phyloP scores from a whole-genome alignment of 129 eudicot genomes.

The Logfia minima region DNA sequence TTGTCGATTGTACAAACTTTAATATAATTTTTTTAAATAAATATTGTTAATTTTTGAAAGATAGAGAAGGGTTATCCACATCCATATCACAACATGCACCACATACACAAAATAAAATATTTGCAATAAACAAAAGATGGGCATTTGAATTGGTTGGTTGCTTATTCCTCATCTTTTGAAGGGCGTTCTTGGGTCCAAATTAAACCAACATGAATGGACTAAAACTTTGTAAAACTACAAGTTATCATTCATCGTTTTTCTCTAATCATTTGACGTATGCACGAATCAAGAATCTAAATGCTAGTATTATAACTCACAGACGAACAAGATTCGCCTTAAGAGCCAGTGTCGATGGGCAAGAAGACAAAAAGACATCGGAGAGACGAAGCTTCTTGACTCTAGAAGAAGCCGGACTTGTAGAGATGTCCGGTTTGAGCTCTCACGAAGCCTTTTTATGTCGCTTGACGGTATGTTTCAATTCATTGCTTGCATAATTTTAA shows the following conservation, averaged over 20 bases:
- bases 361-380: slow-evolving; percentile 38
- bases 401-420: slow-evolving; percentile 90
- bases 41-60: neutral
- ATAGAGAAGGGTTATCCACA: slow-evolving; percentile 34
- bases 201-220: slow-evolving; percentile 37
- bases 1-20: too few species aligned
- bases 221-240: slow-evolving; percentile 25
- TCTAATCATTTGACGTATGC: neutral
- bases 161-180: slow-evolving; percentile 16
- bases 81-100: slow-evolving; percentile 39
- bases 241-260: slow-evolving; percentile 15
- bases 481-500: neutral
- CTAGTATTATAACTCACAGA: neutral
- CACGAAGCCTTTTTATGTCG: slow-evolving; percentile 86
- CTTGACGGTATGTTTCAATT: slow-evolving; percentile 51
- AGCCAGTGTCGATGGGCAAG: slow-evolving; percentile 39
- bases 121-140: neutral
- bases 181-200: slow-evolving; percentile 1
- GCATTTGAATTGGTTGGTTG: neutral
- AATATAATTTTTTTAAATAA: too few species aligned
- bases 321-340: slow-evolving; percentile 28
- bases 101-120: slow-evolving; percentile 35
- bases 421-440: slow-evolving; percentile 65
- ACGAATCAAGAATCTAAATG: neutral
- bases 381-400: slow-evolving; percentile 59